Conservation (phyloP, 768 basidiomycete genomes). For the Tricholoma sp. region DNA sequence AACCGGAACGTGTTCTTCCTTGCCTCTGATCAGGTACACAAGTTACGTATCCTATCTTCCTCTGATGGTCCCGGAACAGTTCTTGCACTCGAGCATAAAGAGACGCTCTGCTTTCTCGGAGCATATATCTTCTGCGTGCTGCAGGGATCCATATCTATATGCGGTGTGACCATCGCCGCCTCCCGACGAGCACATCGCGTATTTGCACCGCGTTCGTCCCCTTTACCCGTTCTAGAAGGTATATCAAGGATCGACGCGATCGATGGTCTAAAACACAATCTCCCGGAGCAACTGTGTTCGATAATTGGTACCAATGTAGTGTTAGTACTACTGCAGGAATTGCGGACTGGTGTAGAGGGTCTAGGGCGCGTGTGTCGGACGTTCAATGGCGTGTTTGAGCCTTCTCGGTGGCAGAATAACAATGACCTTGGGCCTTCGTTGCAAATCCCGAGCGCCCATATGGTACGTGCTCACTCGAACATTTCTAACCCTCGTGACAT, state of each 20-base stretch:
- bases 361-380: slow-evolving; percentile 58
- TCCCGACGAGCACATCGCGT: slow-evolving; percentile 42
- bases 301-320: slow-evolving; percentile 20
- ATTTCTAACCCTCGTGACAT: background rate
- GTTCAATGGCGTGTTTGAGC: slow-evolving; percentile 60
- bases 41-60: slow-evolving; percentile 22
- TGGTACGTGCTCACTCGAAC: slow-evolving; percentile 32
- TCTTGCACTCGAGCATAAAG: slow-evolving; percentile 38
- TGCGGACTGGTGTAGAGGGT: slow-evolving; percentile 58
- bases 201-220: slow-evolving; percentile 77
- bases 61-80: slow-evolving; percentile 22
- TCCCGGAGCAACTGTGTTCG: slow-evolving; percentile 15
- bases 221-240: slow-evolving; percentile 50
- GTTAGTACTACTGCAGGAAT: slow-evolving; percentile 52
- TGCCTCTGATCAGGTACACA: slow-evolving; percentile 30
- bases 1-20: slow-evolving; percentile 45
- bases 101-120: slow-evolving; percentile 68
- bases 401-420: slow-evolving; percentile 37
- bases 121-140: slow-evolving; percentile 57
- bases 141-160: slow-evolving; percentile 52
- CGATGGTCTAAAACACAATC: slow-evolving; percentile 7
- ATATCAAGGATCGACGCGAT: slow-evolving; percentile 9
- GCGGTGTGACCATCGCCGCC: slow-evolving; percentile 46
- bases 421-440: slow-evolving; percentile 31
- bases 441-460: slow-evolving; percentile 41